Conservation (phyloP, 129 eudicot genomes). For the Flaveria bidentis region DNA sequence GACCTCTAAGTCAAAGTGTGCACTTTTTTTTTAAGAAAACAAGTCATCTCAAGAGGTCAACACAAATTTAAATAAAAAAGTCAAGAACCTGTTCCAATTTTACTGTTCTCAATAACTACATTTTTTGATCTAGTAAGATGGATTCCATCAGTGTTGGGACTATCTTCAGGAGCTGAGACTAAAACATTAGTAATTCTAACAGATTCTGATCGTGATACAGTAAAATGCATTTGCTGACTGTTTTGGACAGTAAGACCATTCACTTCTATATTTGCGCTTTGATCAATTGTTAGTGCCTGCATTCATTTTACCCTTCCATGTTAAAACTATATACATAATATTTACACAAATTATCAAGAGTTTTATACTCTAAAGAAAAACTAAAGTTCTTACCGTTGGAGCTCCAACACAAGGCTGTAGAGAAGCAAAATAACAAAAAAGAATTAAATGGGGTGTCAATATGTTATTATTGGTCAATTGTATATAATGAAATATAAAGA, state of each 20-base stretch:
- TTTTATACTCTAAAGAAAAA: conserved; percentile 22
- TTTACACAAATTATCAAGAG: background rate
- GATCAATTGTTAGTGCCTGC: conserved; percentile 87
- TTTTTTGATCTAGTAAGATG: conserved; percentile 77
- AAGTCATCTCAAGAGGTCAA: background rate
- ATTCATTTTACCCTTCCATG: conserved; percentile 23
- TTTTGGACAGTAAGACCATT: conserved; percentile 82
- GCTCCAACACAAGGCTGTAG: conserved; percentile 95
- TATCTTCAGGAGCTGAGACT: conserved; percentile 89
- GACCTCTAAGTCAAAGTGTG: conserved; percentile 7
- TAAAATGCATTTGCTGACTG: conserved; percentile 93
- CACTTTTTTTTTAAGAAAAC: background rate
- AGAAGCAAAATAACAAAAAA: conserved; percentile 24
- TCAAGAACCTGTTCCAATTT: conserved; percentile 80
- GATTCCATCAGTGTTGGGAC: conserved; percentile 98
- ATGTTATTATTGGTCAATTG: conserved; percentile 20
- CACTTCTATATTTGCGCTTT: conserved; percentile 69
- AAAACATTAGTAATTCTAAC: conserved; percentile 57
- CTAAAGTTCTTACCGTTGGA: conserved; percentile 65
- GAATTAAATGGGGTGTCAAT: conserved; percentile 14
- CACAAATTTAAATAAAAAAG: conserved; percentile 8
- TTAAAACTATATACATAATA: conserved; percentile 10
- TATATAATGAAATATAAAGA: conserved; percentile 13
- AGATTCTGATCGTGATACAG: conserved; percentile 62
- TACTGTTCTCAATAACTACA: conserved; percentile 67